Base-by-base conservation (phyloP, 768 basidiomycete genomes). In the Rhizopogon roseolus region DNA sequence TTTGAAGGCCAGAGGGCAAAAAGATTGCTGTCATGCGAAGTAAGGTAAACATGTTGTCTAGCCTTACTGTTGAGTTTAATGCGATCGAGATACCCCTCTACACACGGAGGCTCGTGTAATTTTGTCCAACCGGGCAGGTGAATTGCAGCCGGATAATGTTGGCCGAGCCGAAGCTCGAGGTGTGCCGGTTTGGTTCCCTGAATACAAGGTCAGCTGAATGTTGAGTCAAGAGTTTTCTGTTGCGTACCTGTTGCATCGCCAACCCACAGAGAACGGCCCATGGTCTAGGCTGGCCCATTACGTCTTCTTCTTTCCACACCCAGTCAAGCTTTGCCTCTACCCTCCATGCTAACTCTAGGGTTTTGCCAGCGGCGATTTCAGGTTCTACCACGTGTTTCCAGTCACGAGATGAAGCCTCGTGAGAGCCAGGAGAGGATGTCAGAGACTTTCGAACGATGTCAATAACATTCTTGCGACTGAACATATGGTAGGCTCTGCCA, bases 71-170 rank as follows among this genome's bases (percentile, higher is more conserved):
- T 82, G 2, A 82, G 77, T 57, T 75, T 78, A 61, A 90, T 77
- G 44, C 85, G 84, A 55, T 89, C 81, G 41, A 95, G 72, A 69
- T 90, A 97, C 2, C 95, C 95, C 69, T 98, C 95, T 44, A 96
- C 74, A 0, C 82, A 80, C 0, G 86, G 84, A 2, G 95, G 95
- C 61, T 95, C 91, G 34, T 79, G 69, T 16, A 94, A 63, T 37
- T 66, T 71, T 14, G 68, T 75, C 9, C 77, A 78, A 48, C 44
- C 73, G 17, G 55, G 51, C 37, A 77, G 61, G 57, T 73, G 73
- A 45, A 81, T 59, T 52, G 65, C 64, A 14, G 66, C 79, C 4
- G 85, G 80, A 22, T 72, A 76, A 66, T 98, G 95, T 49, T 84
- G 78, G 6, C 82, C 85, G 1, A 88, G 71, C 5, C 91, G 84